Conservation (phyloP, 2,329 filamentous ascomycete species). For the Xylaria sp. region DNA sequence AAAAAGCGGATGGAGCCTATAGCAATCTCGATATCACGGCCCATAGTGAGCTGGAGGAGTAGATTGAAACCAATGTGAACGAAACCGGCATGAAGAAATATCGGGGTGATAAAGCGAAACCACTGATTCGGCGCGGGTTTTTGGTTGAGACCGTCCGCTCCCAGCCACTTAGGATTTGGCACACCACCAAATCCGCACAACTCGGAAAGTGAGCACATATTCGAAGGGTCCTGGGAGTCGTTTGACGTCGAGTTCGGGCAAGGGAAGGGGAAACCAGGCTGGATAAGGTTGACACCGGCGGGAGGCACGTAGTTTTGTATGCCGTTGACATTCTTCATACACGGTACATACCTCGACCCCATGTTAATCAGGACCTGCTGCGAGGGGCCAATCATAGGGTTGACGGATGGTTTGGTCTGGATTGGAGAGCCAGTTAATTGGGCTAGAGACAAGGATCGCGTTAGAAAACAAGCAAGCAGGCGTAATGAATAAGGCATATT, state of each 20-base stretch:
- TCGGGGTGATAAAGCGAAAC: slow-evolving; percentile 95
- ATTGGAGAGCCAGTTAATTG: slow-evolving; percentile 82
- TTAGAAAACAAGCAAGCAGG: slow-evolving; percentile 19
- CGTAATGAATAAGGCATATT: background rate
- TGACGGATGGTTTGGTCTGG: slow-evolving; percentile 85
- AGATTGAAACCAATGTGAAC: slow-evolving; percentile 98
- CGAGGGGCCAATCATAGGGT: slow-evolving; percentile 97
- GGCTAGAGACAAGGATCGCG: slow-evolving; percentile 55
- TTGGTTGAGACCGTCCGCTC: slow-evolving; percentile 55
- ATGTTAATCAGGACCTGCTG: slow-evolving; percentile 93
- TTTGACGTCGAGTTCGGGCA: slow-evolving; percentile 82
- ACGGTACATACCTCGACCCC: slow-evolving; percentile 91
- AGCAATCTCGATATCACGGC: slow-evolving; percentile 88
- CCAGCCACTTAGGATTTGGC: slow-evolving; percentile 71
- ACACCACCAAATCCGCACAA: slow-evolving; percentile 87
- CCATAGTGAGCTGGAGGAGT: slow-evolving; percentile 88
- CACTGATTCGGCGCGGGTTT: slow-evolving; percentile 84
- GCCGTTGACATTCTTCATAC: slow-evolving; percentile 85
- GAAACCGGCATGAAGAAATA: slow-evolving; percentile 93
- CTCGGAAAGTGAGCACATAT: slow-evolving; percentile 77
- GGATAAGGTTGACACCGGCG: slow-evolving; percentile 34
- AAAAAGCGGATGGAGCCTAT: slow-evolving; percentile 91
- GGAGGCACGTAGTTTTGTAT: slow-evolving; percentile 62
- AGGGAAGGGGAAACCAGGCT: slow-evolving; percentile 68
- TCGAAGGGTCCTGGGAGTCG: slow-evolving; percentile 57